phyloP scores from a whole-genome alignment of 2,329 filamentous ascomycete species.

The Bipolaris bicolor region DNA sequence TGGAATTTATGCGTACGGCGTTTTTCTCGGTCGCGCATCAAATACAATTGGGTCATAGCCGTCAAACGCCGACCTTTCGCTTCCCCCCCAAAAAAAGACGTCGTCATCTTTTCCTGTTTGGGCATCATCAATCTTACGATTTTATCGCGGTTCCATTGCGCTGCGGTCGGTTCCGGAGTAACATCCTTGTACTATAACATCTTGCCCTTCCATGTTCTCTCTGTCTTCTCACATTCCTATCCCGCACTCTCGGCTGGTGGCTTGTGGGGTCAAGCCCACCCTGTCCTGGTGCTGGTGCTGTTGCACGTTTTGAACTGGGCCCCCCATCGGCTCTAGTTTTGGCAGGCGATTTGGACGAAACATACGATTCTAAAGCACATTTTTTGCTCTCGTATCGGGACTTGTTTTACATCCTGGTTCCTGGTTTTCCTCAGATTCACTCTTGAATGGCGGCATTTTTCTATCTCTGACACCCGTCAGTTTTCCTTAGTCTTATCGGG shows the following conservation, averaged over 20 bases:
- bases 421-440: too few relatives aligned
- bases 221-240: too few relatives aligned
- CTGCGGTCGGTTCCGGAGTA: background rate
- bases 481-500: too few relatives aligned
- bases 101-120: background rate
- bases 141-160: background rate
- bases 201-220: background rate
- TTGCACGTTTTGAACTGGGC: too few relatives aligned
- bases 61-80: background rate
- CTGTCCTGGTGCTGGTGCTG: too few relatives aligned
- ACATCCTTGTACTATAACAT: conserved; percentile 6
- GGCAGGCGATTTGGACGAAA: too few relatives aligned
- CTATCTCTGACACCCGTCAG: too few relatives aligned
- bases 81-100: background rate
- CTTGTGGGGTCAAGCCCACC: background rate
- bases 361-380: too few relatives aligned
- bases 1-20: conserved; percentile 3
- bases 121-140: background rate
- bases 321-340: too few relatives aligned
- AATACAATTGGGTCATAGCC: background rate
- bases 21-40: conserved; percentile 4
- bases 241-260: background rate
- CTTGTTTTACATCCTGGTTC: too few relatives aligned
- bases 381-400: too few relatives aligned
- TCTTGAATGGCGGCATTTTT: too few relatives aligned